Evolutionary conservation across 2,329 filamentous ascomycete genomes (phyloP).

Genomic region (Aspergillus viridinutans): DNA sequence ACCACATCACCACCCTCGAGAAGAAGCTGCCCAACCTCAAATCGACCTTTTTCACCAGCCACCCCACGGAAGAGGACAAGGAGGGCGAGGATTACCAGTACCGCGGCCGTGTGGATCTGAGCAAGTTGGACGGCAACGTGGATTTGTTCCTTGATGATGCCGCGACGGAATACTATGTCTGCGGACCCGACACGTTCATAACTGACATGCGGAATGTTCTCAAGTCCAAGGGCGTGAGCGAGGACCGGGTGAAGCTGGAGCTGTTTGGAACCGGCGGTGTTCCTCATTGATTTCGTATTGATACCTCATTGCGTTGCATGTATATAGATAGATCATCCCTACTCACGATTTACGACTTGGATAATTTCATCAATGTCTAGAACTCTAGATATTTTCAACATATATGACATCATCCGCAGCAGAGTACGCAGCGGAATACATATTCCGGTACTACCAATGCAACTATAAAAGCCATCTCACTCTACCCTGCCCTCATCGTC

Average conservation of each 20-base stretch:
- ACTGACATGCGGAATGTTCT: conserved; percentile 52
- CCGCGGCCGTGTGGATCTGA: conserved; percentile 55
- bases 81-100: conserved; percentile 57
- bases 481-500: not conserved
- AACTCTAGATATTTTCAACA: not conserved
- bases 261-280: conserved; percentile 56
- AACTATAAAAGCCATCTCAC: not conserved
- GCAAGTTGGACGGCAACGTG: conserved; percentile 46
- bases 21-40: conserved; percentile 45
- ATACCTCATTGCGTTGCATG: not conserved
- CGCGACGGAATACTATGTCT: conserved; percentile 64
- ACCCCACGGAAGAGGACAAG: conserved; percentile 43
- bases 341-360: not conserved
- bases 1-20: conserved; percentile 47
- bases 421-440: not conserved
- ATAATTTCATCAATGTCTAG: not conserved
- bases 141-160: conserved; percentile 53
- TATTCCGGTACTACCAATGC: not conserved
- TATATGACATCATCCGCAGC: not conserved
- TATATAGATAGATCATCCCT: not conserved
- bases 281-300: not conserved
- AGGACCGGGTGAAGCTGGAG: conserved; percentile 59
- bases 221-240: conserved; percentile 51
- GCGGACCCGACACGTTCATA: conserved; percentile 70
- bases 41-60: conserved; percentile 56